Percentiles rank a stretch among this genome's conserved stretches.
Evolutionary conservation across 2,329 filamentous ascomycete genomes (phyloP).

Genomic region (Cercospora brassicicola): DNA sequence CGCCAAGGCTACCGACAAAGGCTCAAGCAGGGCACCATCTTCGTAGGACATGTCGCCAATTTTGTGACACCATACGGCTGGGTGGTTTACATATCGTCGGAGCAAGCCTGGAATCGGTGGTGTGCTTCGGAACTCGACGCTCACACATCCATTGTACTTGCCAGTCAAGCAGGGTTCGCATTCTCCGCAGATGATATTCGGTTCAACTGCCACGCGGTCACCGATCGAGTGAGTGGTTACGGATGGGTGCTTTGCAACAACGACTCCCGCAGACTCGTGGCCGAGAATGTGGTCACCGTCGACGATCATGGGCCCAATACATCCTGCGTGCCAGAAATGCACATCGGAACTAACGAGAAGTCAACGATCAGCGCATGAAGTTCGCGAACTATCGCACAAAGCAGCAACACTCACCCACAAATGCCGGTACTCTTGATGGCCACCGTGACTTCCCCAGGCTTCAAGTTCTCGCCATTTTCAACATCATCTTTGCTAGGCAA

Average conservation of each 20-base stretch:
- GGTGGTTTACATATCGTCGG: slow-evolving; percentile 91
- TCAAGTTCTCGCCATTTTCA: slow-evolving; percentile 65
- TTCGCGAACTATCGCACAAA: not conserved
- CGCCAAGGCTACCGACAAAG: slow-evolving; percentile 82
- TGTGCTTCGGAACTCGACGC: slow-evolving; percentile 82
- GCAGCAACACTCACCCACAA: slow-evolving; percentile 69
- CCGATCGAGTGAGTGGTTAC: slow-evolving; percentile 77
- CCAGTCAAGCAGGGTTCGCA: slow-evolving; percentile 91
- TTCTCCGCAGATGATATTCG: slow-evolving; percentile 85
- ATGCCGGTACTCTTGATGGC: slow-evolving; percentile 94
- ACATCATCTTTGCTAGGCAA: slow-evolving; percentile 75
- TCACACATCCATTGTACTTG: slow-evolving; percentile 91
- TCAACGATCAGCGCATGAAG: not conserved
- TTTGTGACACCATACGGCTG: slow-evolving; percentile 93
- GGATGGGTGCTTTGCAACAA: slow-evolving; percentile 78
- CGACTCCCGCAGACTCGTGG: slow-evolving; percentile 82
- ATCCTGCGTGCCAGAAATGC: slow-evolving; percentile 95
- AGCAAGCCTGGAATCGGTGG: slow-evolving; percentile 85
- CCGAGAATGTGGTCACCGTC: slow-evolving; percentile 85
- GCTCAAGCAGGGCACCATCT: slow-evolving; percentile 86
- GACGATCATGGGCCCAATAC: slow-evolving; percentile 95
- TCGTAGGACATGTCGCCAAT: slow-evolving; percentile 90
- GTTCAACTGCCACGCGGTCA: slow-evolving; percentile 91
- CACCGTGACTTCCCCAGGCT: slow-evolving; percentile 80
- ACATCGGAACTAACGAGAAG: slow-evolving; percentile 70